Percentiles rank a stretch among this genome's conserved stretches.
These are phyloP conservation scores for Boletus hoseneyae DNA, from an alignment of 1,284 basidiomycete genomes.

Conservation along the genomic window DNA sequence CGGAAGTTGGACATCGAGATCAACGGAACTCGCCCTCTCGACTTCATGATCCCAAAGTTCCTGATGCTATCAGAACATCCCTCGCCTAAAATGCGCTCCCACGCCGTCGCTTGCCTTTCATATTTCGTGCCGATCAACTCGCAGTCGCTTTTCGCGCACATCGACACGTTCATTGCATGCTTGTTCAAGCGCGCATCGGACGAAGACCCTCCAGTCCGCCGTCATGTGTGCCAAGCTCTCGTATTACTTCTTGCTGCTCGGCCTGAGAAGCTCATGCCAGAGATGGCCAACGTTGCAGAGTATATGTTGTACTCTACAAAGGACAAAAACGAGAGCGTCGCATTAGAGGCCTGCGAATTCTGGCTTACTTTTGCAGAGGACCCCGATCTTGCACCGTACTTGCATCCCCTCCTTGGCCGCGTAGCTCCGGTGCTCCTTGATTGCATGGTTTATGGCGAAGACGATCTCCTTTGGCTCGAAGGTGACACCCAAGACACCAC, in stretches of 20 bases:
- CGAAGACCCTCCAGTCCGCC: conserved; percentile 87
- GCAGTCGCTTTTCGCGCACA: conserved; percentile 83
- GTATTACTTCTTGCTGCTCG: conserved; percentile 90
- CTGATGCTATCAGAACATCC: conserved; percentile 82
- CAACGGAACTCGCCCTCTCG: conserved; percentile 81
- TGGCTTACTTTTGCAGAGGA: conserved; percentile 99
- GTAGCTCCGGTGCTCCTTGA: conserved; percentile 93
- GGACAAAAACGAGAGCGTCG: conserved; percentile 93
- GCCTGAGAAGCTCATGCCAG: conserved; percentile 95
- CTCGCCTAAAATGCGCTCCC: conserved; percentile 85
- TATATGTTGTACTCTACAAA: conserved; percentile 99
- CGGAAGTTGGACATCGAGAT: conserved; percentile 93
- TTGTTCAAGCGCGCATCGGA: conserved; percentile 96
- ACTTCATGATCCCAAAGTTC: conserved; percentile 96
- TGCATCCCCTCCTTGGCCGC: conserved; percentile 82
- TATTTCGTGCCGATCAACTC: conserved; percentile 87
- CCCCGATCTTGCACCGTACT: conserved; percentile 76
- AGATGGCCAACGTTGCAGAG: conserved; percentile 93
- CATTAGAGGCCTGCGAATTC: conserved; percentile 98
- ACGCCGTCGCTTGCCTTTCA: conserved; percentile 91
- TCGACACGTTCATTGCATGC: conserved; percentile 90
- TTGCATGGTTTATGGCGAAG: conserved; percentile 97
- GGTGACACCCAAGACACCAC: conserved; percentile 88
- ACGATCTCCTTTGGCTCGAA: conserved; percentile 94
- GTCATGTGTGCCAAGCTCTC: conserved; percentile 94